phyloP scores from a whole-genome alignment of 2,329 filamentous ascomycete genomes.

The Aspergillus clavatus region DNA sequence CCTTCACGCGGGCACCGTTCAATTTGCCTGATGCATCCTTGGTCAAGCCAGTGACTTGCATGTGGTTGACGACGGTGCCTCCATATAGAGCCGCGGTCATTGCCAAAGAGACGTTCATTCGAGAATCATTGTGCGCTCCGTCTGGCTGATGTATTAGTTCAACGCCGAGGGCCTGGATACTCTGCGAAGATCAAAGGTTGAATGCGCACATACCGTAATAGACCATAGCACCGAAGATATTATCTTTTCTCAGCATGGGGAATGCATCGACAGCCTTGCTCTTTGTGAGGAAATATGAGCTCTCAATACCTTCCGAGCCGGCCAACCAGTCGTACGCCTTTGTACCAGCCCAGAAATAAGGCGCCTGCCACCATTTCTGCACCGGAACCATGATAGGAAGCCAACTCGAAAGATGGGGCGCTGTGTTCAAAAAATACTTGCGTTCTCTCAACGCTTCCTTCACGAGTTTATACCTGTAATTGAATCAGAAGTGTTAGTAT shows the following conservation, averaged over 20 bases:
- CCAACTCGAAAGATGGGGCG: constrained; percentile 74
- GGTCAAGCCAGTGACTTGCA: constrained; percentile 70
- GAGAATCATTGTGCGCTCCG: constrained; percentile 85
- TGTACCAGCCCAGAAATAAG: constrained; percentile 65
- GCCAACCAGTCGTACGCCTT: constrained; percentile 84
- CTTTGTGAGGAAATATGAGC: constrained; percentile 79
- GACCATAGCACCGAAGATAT: constrained; percentile 74
- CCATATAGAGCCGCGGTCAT: constrained; percentile 88
- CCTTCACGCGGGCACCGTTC: constrained; percentile 68
- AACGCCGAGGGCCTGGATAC: too few relatives aligned
- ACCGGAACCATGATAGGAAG: constrained; percentile 79
- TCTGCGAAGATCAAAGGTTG: neutral
- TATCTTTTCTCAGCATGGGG: constrained; percentile 78
- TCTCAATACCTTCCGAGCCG: constrained; percentile 81
- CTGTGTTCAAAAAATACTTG: constrained; percentile 77
- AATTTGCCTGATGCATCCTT: constrained; percentile 70
- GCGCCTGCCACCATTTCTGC: constrained; percentile 77
- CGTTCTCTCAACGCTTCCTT: constrained; percentile 77
- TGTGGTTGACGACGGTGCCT: constrained; percentile 74
- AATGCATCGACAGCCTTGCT: constrained; percentile 84
- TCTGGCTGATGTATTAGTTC: constrained; percentile 47
- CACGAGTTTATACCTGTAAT: constrained; percentile 59
- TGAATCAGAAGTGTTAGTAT: constrained; percentile 6
- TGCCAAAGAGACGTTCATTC: constrained; percentile 85
- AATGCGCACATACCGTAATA: constrained; percentile 61